Base-by-base conservation (phyloP, 805 yeast species). In the Kuraishia cidri region DNA sequence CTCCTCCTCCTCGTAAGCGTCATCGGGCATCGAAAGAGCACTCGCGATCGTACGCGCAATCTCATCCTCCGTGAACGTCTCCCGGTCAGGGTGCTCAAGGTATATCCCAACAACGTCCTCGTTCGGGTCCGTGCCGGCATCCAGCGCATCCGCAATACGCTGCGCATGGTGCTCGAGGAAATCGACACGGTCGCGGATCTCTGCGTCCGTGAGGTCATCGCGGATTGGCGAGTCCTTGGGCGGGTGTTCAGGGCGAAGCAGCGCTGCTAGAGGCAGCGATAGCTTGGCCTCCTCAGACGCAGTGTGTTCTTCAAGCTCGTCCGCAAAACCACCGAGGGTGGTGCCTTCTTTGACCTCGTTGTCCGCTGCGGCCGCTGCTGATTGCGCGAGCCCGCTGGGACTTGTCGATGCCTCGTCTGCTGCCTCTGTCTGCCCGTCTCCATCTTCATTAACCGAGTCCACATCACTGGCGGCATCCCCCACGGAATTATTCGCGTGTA, bases 41-140 rank as follows among this genome's bases (percentile, higher is more conserved):
- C 38, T 42, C 6, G 30, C 28, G 10, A 48, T 37, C 9, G 47
- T 42, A 12, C 33, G 31, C 20, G 41, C 39, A 3, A 47, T 42
- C 10, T 45, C 41, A 4, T 38, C 45, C 16, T 46, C 40, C 3
- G 47, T 30, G 9, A 48, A 40, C 17, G 34, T 33, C n/a, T 37
- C 38, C 11, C 37, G 34, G 4, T 34, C 34, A 6, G 32, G 30
- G 2, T 38, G 35, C 8, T 28, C 23, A 12, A 22, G 3, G 14
- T 41, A 18, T 12, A 39, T 18, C 3, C 45, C 46, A 3, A 30
- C 26, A 1, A 43, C 21, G 27, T 45, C 50, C 13, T 43, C 45
- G 21, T 48, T 48, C 17, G 50, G 52, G 33, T 48, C 45, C 16
- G 40, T 30, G 2, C 48, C 51, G 17, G 39, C 20, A 26, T 43